phyloP scores from a whole-genome alignment of 192 early-diverging fungal genomes.

The Backusella circina region DNA sequence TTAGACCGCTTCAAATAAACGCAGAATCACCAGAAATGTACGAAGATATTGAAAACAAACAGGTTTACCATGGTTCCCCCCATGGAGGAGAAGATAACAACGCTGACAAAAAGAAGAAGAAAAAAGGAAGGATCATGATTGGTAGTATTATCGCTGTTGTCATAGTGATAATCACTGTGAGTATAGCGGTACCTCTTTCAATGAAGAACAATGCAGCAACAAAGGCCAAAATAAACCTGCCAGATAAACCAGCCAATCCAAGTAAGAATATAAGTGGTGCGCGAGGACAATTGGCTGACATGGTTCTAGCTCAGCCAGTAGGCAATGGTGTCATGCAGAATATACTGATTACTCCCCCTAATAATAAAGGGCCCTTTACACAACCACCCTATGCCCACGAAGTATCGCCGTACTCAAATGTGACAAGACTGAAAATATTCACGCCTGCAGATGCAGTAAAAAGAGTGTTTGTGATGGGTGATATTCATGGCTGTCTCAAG shows the following conservation, averaged over 20 bases:
- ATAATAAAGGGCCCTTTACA: not conserved
- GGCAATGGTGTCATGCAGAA: not conserved
- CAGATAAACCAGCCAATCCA: not conserved
- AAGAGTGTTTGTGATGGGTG: constrained; percentile 67
- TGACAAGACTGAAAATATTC: constrained; percentile 8
- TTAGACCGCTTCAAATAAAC: not conserved
- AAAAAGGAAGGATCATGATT: not conserved
- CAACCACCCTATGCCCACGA: not conserved
- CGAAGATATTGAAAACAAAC: not conserved
- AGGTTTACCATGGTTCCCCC: too few relatives aligned
- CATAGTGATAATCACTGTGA: not conserved
- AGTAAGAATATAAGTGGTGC: not conserved
- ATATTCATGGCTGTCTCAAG: constrained; percentile 60
- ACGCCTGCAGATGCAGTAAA: not conserved
- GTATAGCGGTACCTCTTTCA: not conserved
- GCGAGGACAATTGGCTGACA: constrained; percentile 1
- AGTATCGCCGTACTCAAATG: constrained; percentile 26
- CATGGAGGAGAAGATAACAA: not conserved
- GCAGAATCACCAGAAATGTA: not conserved
- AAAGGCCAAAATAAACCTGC: not conserved
- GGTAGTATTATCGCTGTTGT: not conserved
- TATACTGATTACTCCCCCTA: not conserved
- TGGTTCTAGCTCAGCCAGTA: not conserved
- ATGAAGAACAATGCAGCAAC: not conserved
- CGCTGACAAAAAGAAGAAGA: not conserved